Conservation (phyloP, 176 grass and related monocot genomes). For the Zea mays region DNA sequence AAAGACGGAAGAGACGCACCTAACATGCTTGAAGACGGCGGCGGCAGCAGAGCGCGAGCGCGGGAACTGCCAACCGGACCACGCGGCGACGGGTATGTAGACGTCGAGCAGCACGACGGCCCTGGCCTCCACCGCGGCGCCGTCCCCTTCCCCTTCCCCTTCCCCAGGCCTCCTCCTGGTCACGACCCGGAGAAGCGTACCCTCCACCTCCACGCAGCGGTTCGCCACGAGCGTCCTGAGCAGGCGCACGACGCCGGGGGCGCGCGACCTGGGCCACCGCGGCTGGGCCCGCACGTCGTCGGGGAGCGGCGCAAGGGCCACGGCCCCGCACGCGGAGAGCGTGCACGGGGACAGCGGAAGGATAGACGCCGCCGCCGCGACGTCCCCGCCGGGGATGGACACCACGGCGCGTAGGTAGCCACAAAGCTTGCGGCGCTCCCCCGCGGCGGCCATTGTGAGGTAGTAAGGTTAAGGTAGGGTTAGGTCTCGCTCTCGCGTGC, state of each 20-base stretch:
- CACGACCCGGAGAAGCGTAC: conserved; percentile 50
- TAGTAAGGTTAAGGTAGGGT: background rate
- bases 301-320: conserved; percentile 41
- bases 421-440: conserved; percentile 46
- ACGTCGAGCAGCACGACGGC: conserved; percentile 69
- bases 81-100: conserved; percentile 63
- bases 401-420: conserved; percentile 77
- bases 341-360: conserved; percentile 34
- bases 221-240: conserved; percentile 44
- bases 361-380: background rate
- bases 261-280: conserved; percentile 40
- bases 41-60: conserved; percentile 44
- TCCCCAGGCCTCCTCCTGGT: conserved; percentile 27
- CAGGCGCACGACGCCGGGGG: conserved; percentile 48
- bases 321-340: conserved; percentile 32
- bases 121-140: conserved; percentile 39
- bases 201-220: conserved; percentile 54
- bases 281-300: conserved; percentile 10
- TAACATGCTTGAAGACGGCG: conserved; percentile 78
- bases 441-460: background rate
- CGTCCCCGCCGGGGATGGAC: conserved; percentile 5
- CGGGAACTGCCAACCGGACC: conserved; percentile 82
- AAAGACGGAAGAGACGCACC: conserved; percentile 12
- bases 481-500: conserved; percentile 18
- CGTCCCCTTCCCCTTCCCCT: conserved; percentile 2